Evolutionary conservation across 495 filamentous ascomycete genomes (phyloP).

Genomic region (Melanomma pulvis-pyrius): DNA sequence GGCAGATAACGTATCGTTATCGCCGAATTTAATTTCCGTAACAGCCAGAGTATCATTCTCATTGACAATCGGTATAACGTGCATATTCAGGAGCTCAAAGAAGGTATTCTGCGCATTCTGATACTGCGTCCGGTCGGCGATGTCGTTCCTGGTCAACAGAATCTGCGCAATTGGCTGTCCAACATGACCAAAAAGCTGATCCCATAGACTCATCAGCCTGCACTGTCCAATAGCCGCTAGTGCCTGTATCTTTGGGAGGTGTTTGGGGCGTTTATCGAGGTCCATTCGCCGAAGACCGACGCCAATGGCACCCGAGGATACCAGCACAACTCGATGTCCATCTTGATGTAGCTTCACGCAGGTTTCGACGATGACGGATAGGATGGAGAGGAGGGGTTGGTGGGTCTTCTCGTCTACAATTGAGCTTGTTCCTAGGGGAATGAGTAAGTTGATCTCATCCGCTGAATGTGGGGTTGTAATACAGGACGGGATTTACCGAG

Average conservation of each 20-base stretch:
- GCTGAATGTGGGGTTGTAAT: constrained; percentile 12
- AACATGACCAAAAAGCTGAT: constrained; percentile 84
- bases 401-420: constrained; percentile 98
- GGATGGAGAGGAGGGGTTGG: constrained; percentile 88
- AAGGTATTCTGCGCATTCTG: constrained; percentile 95
- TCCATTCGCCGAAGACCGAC: constrained; percentile 89
- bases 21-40: constrained; percentile 98
- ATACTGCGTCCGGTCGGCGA: constrained; percentile 95
- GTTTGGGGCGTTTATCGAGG: constrained; percentile 83
- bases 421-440: constrained; percentile 80
- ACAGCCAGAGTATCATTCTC: constrained; percentile 98
- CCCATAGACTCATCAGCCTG: constrained; percentile 93
- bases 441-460: constrained; percentile 15
- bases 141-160: constrained; percentile 92
- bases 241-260: constrained; percentile 86
- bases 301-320: constrained; percentile 95
- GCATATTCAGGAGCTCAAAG: constrained; percentile 86
- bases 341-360: constrained; percentile 80
- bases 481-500: constrained; percentile 61
- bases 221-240: constrained; percentile 96
- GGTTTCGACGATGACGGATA: constrained; percentile 90
- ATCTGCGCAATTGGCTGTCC: constrained; percentile 92
- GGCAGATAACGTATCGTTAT: constrained; percentile 95
- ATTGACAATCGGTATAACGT: constrained; percentile 96
- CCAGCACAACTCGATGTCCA: constrained; percentile 92